A percentile compares a stretch with the other conserved stretches of the same genome.
These are phyloP conservation scores for Epicoccum sorghinum DNA, from an alignment of 2,329 filamentous ascomycete species.

Conservation along the genomic window DNA sequence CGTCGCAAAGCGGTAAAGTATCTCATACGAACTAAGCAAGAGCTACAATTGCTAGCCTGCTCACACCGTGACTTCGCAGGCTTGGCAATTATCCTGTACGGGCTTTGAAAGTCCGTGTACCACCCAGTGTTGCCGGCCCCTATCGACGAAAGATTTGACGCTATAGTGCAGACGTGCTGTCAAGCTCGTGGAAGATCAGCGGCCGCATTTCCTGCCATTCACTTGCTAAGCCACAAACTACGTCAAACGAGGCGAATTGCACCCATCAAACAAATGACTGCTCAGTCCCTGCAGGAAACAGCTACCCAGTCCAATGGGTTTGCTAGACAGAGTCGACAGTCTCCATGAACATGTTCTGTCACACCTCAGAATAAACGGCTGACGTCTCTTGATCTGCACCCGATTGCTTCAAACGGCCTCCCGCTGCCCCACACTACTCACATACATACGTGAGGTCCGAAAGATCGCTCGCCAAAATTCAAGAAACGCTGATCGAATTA, in stretches of 20 bases:
- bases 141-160: constrained; percentile 22
- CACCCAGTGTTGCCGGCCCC: background rate
- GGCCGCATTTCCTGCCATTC: background rate
- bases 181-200: constrained; percentile 29
- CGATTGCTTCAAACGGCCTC: constrained; percentile 10
- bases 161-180: constrained; percentile 18
- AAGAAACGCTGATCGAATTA: constrained; percentile 8
- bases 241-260: constrained; percentile 29
- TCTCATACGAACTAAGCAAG: constrained; percentile 3
- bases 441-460: background rate
- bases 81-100: constrained; percentile 12
- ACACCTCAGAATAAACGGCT: background rate
- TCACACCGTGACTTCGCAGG: constrained; percentile 11
- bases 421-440: constrained; percentile 2
- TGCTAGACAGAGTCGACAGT: background rate
- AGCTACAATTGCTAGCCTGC: constrained; percentile 8
- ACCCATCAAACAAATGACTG: background rate
- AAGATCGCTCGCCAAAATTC: constrained; percentile 14
- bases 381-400: constrained; percentile 10
- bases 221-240: constrained; percentile 21
- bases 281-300: constrained; percentile 1
- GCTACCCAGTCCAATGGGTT: background rate
- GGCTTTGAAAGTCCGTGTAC: background rate
- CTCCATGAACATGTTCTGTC: background rate
- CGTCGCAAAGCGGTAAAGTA: constrained; percentile 11